Conservation (phyloP, 2,329 filamentous ascomycete species). For the Hypoxylon sp. region DNA sequence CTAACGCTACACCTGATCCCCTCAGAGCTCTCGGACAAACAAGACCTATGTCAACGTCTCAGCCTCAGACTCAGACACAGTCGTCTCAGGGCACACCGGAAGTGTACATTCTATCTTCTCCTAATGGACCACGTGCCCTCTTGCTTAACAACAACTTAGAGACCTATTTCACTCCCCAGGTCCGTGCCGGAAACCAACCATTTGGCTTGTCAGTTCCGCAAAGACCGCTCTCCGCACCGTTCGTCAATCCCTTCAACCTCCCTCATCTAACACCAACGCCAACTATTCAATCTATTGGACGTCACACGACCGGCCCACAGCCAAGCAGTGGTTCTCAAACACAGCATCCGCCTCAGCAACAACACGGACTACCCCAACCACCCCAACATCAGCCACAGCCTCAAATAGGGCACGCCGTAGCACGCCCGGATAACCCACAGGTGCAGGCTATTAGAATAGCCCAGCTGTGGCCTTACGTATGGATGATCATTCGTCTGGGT, state of each 20-base stretch:
- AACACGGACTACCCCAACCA: conserved; percentile 50
- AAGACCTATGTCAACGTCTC: conserved; percentile 48
- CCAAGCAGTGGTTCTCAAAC: conserved; percentile 48
- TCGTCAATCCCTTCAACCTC: conserved; percentile 30
- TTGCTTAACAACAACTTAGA: conserved; percentile 68
- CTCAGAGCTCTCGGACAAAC: conserved; percentile 55
- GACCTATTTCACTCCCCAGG: conserved; percentile 66
- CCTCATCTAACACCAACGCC: conserved; percentile 40
- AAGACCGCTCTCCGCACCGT: conserved; percentile 25
- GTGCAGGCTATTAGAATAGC: conserved; percentile 57
- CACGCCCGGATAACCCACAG: conserved; percentile 52
- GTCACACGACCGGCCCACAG: conserved; percentile 43
- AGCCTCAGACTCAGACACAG: conserved; percentile 42
- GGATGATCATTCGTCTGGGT: conserved; percentile 71
- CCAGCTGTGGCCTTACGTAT: conserved; percentile 72
- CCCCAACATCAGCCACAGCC: conserved; percentile 52
- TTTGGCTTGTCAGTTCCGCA: conserved; percentile 34
- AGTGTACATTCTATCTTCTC: conserved; percentile 74
- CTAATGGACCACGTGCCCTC: conserved; percentile 71
- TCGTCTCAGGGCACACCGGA: conserved; percentile 58
- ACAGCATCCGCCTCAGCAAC: conserved; percentile 51
- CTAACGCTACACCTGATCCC: conserved; percentile 65
- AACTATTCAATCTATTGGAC: conserved; percentile 35
- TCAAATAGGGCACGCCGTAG: conserved; percentile 51
- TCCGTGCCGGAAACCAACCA: conserved; percentile 34